phyloP scores from a whole-genome alignment of 148 eudicot genomes.

The Persicaria tinctoria region DNA sequence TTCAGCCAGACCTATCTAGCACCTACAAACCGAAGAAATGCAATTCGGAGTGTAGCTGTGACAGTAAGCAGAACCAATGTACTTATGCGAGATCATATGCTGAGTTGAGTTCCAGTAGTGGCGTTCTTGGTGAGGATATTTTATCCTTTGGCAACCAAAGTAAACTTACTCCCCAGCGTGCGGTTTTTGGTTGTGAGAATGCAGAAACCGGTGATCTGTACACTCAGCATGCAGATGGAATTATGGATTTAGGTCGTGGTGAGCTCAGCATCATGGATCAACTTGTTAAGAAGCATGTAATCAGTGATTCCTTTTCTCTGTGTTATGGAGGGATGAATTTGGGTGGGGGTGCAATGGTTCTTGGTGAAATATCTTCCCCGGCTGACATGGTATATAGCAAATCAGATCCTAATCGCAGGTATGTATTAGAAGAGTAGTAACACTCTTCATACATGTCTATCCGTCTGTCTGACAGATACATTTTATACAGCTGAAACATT shows the following conservation, averaged over 20 bases:
- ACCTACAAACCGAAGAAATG: slow-evolving; percentile 77
- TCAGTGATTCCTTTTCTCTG: slow-evolving; percentile 78
- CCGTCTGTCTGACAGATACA: slow-evolving; percentile 34
- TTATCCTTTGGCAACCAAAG: slow-evolving; percentile 87
- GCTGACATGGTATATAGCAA: slow-evolving; percentile 64
- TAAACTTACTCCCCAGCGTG: slow-evolving; percentile 75
- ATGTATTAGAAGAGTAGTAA: slow-evolving; percentile 27
- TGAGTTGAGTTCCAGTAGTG: slow-evolving; percentile 98
- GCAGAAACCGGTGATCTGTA: slow-evolving; percentile 85
- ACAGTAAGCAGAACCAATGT: slow-evolving; percentile 47
- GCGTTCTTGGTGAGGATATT: slow-evolving; percentile 80
- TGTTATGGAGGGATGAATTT: slow-evolving; percentile 96
- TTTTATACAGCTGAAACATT: slow-evolving; percentile 88
- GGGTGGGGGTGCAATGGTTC: slow-evolving; percentile 98
- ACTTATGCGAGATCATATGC: slow-evolving; percentile 83
- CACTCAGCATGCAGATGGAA: slow-evolving; percentile 94
- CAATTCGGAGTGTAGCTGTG: slow-evolving; percentile 73
- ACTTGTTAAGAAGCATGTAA: slow-evolving; percentile 71
- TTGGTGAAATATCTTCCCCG: slow-evolving; percentile 74
- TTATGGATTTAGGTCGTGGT: slow-evolving; percentile 93
- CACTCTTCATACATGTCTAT: slow-evolving; percentile 18
- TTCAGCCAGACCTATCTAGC: slow-evolving; percentile 68
- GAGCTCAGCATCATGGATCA: slow-evolving; percentile 93
- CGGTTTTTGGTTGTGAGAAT: slow-evolving; percentile 88
- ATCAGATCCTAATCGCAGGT: slow-evolving; percentile 90